Evolutionary conservation across 2,329 filamentous ascomycete species (phyloP).

Genomic region (Shiraia bambusicola): DNA sequence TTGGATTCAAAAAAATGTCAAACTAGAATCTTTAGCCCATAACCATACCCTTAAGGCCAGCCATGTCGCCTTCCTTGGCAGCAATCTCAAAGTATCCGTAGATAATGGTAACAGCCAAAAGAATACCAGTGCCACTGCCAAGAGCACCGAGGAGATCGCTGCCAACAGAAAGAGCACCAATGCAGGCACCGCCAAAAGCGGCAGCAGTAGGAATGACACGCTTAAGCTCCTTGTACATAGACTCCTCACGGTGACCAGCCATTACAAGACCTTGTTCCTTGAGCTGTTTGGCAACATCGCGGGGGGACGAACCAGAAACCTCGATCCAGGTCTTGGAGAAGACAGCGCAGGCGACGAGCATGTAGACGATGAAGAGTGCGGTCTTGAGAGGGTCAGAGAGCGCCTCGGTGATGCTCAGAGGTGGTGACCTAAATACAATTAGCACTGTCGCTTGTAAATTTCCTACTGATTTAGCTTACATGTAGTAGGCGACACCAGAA

Average conservation of each 20-base stretch:
- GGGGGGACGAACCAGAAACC: constrained; percentile 94
- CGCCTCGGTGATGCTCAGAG: constrained; percentile 95
- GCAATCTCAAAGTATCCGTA: constrained; percentile 99
- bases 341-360: constrained; percentile 94
- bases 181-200: constrained; percentile 97
- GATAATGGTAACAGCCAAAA: constrained; percentile 99
- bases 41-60: constrained; percentile 70
- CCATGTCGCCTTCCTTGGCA: constrained; percentile 95
- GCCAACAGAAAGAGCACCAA: constrained; percentile 92
- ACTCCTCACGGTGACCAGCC: constrained; percentile 98
- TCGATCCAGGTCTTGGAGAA: constrained; percentile 99
- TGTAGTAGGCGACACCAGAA: constrained; percentile 97
- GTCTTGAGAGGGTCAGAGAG: constrained; percentile 97
- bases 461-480: constrained; percentile 52
- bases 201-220: constrained; percentile 97
- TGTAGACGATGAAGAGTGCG: constrained; percentile 91
- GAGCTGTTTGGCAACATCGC: constrained; percentile 98
- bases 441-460: constrained; percentile 8
- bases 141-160: constrained; percentile 95
- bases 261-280: constrained; percentile 99
- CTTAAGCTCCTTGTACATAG: constrained; percentile 99
- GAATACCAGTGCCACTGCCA: constrained; percentile 94
- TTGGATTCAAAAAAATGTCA: background rate
- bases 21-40: constrained; percentile 46
- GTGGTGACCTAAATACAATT: constrained; percentile 63